phyloP scores from a whole-genome alignment of 371 early-diverging fungal species.

The Zychaea mexicana region DNA sequence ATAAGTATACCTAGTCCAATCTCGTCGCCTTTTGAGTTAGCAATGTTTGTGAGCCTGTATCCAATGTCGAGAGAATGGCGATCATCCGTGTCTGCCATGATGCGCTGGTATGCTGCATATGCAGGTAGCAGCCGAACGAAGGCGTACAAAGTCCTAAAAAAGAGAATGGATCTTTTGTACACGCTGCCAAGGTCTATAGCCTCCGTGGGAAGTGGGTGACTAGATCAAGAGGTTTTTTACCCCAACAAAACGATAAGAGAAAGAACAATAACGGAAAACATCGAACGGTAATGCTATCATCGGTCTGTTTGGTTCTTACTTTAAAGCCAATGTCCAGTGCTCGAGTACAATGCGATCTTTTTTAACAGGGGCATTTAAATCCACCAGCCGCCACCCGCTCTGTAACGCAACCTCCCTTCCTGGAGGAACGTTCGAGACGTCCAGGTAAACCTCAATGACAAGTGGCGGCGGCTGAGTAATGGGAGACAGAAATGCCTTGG shows the following conservation, averaged over 20 bases:
- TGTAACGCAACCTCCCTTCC: slow-evolving; percentile 7
- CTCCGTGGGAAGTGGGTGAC: slow-evolving; percentile 53
- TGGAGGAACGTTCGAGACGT: slow-evolving; percentile 57
- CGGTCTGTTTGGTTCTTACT: slow-evolving; percentile 48
- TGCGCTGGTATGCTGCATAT: slow-evolving; percentile 60
- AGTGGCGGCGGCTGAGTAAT: slow-evolving; percentile 59
- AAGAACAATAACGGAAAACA: neutral
- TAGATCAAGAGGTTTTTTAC: slow-evolving; percentile 12
- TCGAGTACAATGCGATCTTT: slow-evolving; percentile 66
- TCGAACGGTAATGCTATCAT: neutral
- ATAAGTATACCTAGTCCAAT: slow-evolving; percentile 49
- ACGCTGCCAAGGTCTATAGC: slow-evolving; percentile 65
- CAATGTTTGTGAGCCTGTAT: slow-evolving; percentile 62
- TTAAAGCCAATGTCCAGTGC: slow-evolving; percentile 77
- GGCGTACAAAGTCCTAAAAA: slow-evolving; percentile 83
- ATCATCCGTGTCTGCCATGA: slow-evolving; percentile 33
- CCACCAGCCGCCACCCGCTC: neutral
- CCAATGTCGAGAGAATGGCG: slow-evolving; percentile 55
- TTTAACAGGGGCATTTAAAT: neutral
- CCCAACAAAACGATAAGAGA: neutral
- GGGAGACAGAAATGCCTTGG: slow-evolving; percentile 57
- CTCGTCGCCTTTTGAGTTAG: slow-evolving; percentile 48
- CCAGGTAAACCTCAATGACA: slow-evolving; percentile 74
- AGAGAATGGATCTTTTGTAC: slow-evolving; percentile 88
- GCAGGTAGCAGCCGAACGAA: slow-evolving; percentile 79